Percentiles rank a stretch among this genome's conserved stretches.
Evolutionary conservation across 106 monocot species (phyloP).

Genomic region (Cymbidium sinense): DNA sequence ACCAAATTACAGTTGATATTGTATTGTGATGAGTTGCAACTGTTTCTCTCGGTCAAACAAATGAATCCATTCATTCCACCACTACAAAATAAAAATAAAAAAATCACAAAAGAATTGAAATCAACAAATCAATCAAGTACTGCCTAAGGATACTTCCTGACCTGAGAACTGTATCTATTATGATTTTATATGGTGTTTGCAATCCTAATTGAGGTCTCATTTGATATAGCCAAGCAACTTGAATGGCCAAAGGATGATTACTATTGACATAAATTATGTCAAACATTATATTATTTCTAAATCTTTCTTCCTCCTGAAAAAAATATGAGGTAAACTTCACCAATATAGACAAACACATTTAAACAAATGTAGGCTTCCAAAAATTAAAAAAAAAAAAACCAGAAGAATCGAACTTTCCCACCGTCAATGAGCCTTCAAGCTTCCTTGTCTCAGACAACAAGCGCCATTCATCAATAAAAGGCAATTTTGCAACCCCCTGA

Average conservation of each 20-base stretch:
- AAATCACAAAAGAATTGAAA: not conserved
- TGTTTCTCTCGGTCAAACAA: constrained; percentile 58
- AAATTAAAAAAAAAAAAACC: not conserved
- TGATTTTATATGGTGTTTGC: constrained; percentile 20
- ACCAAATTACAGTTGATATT: constrained; percentile 50
- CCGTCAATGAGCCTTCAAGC: constrained; percentile 79
- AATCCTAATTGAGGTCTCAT: constrained; percentile 16
- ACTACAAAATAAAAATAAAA: constrained; percentile 28
- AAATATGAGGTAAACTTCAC: not conserved
- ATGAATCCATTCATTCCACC: constrained; percentile 94
- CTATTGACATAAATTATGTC: constrained; percentile 73
- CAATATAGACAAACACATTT: not conserved
- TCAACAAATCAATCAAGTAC: constrained; percentile 3
- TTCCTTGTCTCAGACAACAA: constrained; percentile 72
- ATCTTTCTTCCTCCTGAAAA: constrained; percentile 77
- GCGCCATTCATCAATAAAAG: constrained; percentile 80
- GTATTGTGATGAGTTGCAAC: constrained; percentile 15
- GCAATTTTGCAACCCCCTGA: constrained; percentile 90
- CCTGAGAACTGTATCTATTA: constrained; percentile 59
- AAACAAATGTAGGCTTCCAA: not conserved
- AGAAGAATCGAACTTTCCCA: constrained; percentile 8
- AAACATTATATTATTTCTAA: constrained; percentile 66
- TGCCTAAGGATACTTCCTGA: constrained; percentile 14
- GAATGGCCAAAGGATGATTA: constrained; percentile 56
- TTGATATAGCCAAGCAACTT: constrained; percentile 49